Evolutionary conservation across 2,329 filamentous ascomycete species (phyloP).

Genomic region (Cercospora sesami): DNA sequence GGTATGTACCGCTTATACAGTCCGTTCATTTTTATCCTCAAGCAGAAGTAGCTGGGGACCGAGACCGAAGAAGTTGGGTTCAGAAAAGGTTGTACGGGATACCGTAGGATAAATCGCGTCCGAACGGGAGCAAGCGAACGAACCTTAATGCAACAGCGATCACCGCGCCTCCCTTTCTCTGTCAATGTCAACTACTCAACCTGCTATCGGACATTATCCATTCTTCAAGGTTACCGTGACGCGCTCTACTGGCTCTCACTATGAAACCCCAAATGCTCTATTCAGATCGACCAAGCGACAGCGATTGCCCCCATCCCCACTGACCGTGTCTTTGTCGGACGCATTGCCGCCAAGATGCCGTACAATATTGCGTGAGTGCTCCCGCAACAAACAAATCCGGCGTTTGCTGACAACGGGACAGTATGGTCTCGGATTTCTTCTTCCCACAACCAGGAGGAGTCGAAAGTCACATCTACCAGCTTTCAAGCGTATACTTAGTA

Average conservation of each 20-base stretch:
- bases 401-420: slow-evolving; percentile 33
- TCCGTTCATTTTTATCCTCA: slow-evolving; percentile 41
- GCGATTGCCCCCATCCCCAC: background rate
- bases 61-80: background rate
- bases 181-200: background rate
- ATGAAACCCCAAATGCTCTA: slow-evolving; percentile 7
- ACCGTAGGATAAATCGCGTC: background rate
- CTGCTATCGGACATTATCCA: background rate
- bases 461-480: slow-evolving; percentile 97
- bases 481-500: slow-evolving; percentile 64
- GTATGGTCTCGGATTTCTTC: slow-evolving; percentile 99
- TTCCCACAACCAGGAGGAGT: slow-evolving; percentile 94
- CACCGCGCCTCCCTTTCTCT: background rate
- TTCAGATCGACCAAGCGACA: slow-evolving; percentile 14
- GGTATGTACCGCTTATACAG: slow-evolving; percentile 52
- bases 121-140: background rate
- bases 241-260: background rate
- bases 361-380: slow-evolving; percentile 67
- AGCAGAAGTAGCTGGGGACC: background rate
- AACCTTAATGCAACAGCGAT: background rate
- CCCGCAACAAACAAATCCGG: background rate
- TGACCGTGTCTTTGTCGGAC: background rate
- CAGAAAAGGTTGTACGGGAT: slow-evolving; percentile 1
- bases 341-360: slow-evolving; percentile 51
- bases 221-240: background rate